Evolutionary conservation across 805 yeast genomes (phyloP), one percentile per base, ranked within the genome.

Genomic region (Wickerhamiella parazyma): DNA sequence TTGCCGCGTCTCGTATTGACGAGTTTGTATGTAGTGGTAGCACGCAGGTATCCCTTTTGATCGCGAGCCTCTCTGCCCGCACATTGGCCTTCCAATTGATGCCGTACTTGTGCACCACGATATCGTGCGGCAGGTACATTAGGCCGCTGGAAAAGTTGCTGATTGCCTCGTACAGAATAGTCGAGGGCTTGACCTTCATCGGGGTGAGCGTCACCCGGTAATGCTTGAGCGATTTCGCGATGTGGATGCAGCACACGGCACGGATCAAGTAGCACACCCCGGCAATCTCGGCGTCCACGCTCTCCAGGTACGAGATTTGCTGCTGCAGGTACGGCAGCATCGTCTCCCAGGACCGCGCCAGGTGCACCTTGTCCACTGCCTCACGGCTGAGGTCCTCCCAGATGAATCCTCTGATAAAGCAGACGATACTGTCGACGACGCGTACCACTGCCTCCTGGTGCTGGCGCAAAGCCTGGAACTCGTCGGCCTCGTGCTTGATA

Each of bases 401-500:
- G 47, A 62, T 65, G 46, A 64, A 62, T 3, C 60, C 65, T 3
- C 64, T 54, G 42, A 63, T 56, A 43, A 63, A 61, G 38, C 64
- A 57, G 35, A 68, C 48, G 14, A 68, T 44, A 6, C 77, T 55
- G 49, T 68, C 73, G 44, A 67, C 49, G 9, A 59, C 56, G 5
- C 57, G 49, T 5, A 66, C 58, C 3, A 60, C 56, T 1, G 69
- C 64, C n/a, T 51, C 50, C 8, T 50, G 51, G 21, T 48, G 51
- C 38, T 61, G 48, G 6, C 60, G 51, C 3, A 49, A 48, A 10
- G 49, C 44, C 35, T 52, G 51, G 10, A 59, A 59, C 1, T 55
- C 45, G 47, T 68, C 71, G 11, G 67, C 56, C 33, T 60, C 62
- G 51, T 65, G 69, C 48, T 68, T 67, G 45, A 63, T 58, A 6